Evolutionary conservation across 805 yeast genomes (phyloP).

Genomic region (Myxozyma kluyveri): DNA sequence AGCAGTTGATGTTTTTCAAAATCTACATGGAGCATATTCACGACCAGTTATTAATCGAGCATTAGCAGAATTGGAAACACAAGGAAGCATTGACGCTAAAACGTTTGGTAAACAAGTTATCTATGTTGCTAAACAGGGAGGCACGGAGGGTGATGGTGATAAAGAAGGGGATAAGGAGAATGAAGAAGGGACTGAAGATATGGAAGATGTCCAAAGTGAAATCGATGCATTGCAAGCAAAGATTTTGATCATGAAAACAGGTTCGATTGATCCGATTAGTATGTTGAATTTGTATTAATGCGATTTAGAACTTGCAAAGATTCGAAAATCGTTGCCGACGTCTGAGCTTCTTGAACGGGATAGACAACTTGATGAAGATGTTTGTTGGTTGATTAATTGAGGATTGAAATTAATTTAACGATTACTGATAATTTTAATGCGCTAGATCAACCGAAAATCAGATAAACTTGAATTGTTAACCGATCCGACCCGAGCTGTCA

Average conservation of each 20-base stretch:
- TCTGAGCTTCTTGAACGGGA: constrained; percentile 1
- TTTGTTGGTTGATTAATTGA: background rate
- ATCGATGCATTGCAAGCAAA: background rate
- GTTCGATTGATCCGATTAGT: background rate
- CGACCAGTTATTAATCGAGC: constrained; percentile 22
- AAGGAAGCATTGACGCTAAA: constrained; percentile 19
- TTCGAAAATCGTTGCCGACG: constrained; percentile 7
- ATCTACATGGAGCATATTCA: constrained; percentile 21
- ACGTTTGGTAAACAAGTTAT: constrained; percentile 27
- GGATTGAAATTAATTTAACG: background rate
- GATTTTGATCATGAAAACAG: background rate
- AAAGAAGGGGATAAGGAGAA: constrained; percentile 1
- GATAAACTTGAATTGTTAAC: background rate
- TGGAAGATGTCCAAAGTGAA: constrained; percentile 1
- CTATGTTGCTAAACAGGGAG: constrained; percentile 21
- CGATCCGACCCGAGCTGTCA: background rate
- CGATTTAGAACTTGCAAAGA: constrained; percentile 7
- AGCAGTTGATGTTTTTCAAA: constrained; percentile 25
- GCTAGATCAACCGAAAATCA: background rate
- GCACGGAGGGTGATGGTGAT: background rate
- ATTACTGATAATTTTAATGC: background rate
- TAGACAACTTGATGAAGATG: constrained; percentile 9
- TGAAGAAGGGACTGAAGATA: constrained; percentile 6
- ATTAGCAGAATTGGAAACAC: constrained; percentile 21
- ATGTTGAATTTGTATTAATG: background rate